Percentiles rank a stretch among this genome's conserved stretches.
Evolutionary conservation across 805 yeast species (phyloP).

Genomic region (Cyberlindnera samutprakarnensis): DNA sequence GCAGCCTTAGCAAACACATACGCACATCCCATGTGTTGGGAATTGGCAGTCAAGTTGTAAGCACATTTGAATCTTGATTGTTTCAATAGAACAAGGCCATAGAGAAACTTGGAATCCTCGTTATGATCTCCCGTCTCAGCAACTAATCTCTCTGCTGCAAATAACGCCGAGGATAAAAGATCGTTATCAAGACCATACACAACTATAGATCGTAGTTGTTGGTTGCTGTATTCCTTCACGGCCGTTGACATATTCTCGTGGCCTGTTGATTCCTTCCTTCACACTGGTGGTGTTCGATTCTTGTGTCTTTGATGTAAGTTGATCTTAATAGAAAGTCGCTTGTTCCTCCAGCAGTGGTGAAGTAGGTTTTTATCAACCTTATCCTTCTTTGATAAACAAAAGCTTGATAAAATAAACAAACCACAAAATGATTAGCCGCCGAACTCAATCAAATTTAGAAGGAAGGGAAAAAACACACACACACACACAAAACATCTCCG

Average conservation of each 20-base stretch:
- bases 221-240: conserved; percentile 21
- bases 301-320: no score
- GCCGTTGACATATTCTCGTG: conserved; percentile 11
- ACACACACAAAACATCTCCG: no score
- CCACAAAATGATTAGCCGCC: no score
- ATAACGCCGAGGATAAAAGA: conserved; percentile 68
- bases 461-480: no score
- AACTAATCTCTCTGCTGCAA: conserved; percentile 74
- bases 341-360: no score
- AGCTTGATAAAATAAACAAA: no score
- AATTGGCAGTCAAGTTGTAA: conserved; percentile 39
- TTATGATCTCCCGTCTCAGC: conserved; percentile 43
- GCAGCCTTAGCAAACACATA: conserved; percentile 70
- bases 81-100: conserved; percentile 59
- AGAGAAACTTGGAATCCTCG: conserved; percentile 57
- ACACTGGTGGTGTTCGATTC: no score
- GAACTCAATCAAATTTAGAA: no score
- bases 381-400: no score
- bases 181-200: conserved; percentile 68
- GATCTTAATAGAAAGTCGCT: no score
- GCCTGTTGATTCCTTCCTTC: no score
- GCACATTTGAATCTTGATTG: conserved; percentile 57
- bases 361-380: no score
- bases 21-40: conserved; percentile 63
- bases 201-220: conserved; percentile 48